phyloP scores from a whole-genome alignment of 768 basidiomycete genomes.

The Cystofilobasidium ferigula region DNA sequence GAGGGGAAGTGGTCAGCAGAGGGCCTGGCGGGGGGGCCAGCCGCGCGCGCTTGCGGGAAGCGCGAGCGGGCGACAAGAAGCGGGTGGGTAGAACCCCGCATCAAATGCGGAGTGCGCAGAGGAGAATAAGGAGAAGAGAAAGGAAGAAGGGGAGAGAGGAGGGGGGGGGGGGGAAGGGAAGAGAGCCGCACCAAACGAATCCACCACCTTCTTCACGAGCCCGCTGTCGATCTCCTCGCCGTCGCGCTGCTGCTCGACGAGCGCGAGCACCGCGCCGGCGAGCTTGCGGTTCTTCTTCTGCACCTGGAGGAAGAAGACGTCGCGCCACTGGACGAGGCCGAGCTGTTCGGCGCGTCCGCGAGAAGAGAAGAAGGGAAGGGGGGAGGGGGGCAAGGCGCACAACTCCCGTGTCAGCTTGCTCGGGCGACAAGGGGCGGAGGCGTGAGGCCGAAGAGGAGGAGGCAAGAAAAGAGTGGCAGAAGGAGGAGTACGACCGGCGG shows the following conservation, averaged over 20 bases:
- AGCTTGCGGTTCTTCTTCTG: conserved; percentile 72
- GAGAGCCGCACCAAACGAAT: conserved; percentile 54
- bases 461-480: too few relatives aligned
- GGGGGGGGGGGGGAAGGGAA: too few relatives aligned
- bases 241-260: conserved; percentile 87
- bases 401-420: too few relatives aligned
- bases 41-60: background rate
- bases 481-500: background rate
- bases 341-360: conserved; percentile 48
- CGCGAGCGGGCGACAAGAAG: too few relatives aligned
- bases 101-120: too few relatives aligned
- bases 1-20: background rate
- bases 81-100: too few relatives aligned
- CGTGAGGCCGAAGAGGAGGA: background rate
- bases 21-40: too few relatives aligned
- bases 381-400: background rate
- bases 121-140: too few relatives aligned
- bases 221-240: conserved; percentile 88
- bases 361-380: background rate
- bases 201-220: conserved; percentile 85
- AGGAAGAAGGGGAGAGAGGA: too few relatives aligned
- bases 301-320: conserved; percentile 77
- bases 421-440: background rate
- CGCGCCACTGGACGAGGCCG: conserved; percentile 91
- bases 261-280: conserved; percentile 70